Evolutionary conservation across 805 yeast genomes (phyloP), one percentile per base, ranked within the genome.

Genomic region (Metschnikowia kofuensis): DNA sequence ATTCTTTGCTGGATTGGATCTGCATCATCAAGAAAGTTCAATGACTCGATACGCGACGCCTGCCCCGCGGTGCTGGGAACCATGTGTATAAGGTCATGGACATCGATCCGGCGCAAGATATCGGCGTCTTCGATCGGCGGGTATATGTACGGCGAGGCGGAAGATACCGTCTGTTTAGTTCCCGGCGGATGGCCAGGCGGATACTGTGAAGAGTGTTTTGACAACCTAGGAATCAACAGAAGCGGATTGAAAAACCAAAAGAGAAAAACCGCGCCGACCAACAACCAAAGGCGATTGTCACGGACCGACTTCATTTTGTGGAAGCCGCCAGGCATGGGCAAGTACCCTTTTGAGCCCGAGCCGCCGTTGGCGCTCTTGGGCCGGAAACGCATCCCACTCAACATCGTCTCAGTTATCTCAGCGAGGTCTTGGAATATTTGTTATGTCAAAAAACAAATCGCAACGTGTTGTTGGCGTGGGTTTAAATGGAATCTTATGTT

Each of bases 71-170:
- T 9, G 13, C 27, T 38, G 10, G 44, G 21, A 38, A 77, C 79
- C n/a, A 67, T 62, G 42, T 77, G 68, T 16, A 52, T 43, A 32
- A 54, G 53, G 40, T 72, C 74, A 31, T 72, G 73, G 16, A 81
- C 64, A 1, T 82, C 78, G 44, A 86, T 60, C 49, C 83, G 84
- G 54, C 80, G 78, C 51, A 87, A 70, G 21, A 76, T 63, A 0
- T 83, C 79, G 5, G 87, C 84, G 58, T 86, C 84, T 54, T 86
- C 90, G 35, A 85, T 75, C n/a, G 82, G 78, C n/a, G 94, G 94
- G 60, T 78, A 86, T 12, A 87, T 83, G 59, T 80, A 75, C 35
- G 75, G 71, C 15, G 82, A 74, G 11, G 71, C 65, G 13, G 85
- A 77, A 16, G 70, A 72, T 28, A 82, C 70, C 14, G 49, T 52